Percentiles rank a stretch among this genome's conserved stretches.
Evolutionary conservation across 768 basidiomycete genomes (phyloP).

Genomic region (Candolleomyces aberdarensis): DNA sequence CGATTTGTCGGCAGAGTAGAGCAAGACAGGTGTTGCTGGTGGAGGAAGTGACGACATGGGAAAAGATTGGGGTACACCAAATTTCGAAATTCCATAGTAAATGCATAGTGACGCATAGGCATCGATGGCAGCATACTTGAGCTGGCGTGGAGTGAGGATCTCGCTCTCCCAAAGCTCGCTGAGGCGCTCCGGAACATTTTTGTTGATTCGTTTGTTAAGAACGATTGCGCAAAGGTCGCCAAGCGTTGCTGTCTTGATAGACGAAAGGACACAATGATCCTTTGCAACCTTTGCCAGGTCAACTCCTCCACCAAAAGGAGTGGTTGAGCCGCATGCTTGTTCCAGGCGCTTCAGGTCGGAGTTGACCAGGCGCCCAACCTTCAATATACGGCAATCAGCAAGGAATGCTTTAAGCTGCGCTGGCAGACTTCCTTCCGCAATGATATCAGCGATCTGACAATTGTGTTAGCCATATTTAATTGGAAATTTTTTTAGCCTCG

Average conservation of each 20-base stretch:
- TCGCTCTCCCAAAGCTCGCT: constrained; percentile 16
- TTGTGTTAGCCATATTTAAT: too few relatives aligned
- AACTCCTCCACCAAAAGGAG: constrained; percentile 21
- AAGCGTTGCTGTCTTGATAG: constrained; percentile 21
- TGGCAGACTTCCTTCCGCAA: constrained; percentile 12
- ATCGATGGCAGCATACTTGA: constrained; percentile 14
- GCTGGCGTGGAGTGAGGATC: constrained; percentile 9
- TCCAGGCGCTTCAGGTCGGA: constrained; percentile 20
- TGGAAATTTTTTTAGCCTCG: too few relatives aligned
- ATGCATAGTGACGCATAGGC: constrained; percentile 11
- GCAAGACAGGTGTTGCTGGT: constrained; percentile 5
- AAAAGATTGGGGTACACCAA: constrained; percentile 15
- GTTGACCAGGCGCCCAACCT: constrained; percentile 22
- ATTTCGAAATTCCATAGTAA: constrained; percentile 18
- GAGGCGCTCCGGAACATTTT: constrained; percentile 16
- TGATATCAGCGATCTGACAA: constrained; percentile 15
- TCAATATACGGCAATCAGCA: constrained; percentile 16
- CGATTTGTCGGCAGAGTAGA: constrained; percentile 9
- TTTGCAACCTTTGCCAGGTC: constrained; percentile 28
- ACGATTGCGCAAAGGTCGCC: constrained; percentile 26
- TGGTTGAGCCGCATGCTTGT: constrained; percentile 8
- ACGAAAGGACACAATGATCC: constrained; percentile 13
- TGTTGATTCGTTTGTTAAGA: constrained; percentile 15
- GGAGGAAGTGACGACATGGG: neutral
- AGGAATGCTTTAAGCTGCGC: constrained; percentile 14